phyloP scores from a whole-genome alignment of 2,329 filamentous ascomycete species.

The Trematosphaeria pertusa region DNA sequence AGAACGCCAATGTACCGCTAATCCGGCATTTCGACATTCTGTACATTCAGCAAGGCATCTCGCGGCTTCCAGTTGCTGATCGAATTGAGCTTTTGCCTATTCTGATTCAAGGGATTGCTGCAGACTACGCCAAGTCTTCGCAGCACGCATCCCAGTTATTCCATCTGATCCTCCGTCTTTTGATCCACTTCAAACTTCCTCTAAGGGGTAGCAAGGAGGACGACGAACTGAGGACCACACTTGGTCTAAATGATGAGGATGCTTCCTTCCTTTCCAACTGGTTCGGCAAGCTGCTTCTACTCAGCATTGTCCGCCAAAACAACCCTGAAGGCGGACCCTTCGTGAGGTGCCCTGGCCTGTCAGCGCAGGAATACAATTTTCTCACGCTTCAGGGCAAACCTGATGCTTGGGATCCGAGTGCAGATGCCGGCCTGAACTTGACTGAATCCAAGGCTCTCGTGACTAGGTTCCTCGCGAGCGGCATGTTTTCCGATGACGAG shows the following conservation, averaged over 20 bases:
- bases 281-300: conserved; percentile 78
- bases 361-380: conserved; percentile 71
- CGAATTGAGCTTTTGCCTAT: conserved; percentile 76
- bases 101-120: conserved; percentile 70
- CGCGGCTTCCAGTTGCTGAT: conserved; percentile 65
- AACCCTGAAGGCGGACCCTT: conserved; percentile 47
- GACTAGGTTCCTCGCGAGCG: conserved; percentile 78
- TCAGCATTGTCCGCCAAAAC: conserved; percentile 54
- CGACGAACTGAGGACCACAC: conserved; percentile 65
- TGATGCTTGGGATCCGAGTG: conserved; percentile 70
- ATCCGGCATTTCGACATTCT: conserved; percentile 88
- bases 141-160: conserved; percentile 73
- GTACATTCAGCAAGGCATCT: conserved; percentile 86
- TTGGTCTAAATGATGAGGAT: conserved; percentile 75
- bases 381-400: conserved; percentile 70
- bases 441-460: conserved; percentile 73
- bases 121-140: conserved; percentile 62
- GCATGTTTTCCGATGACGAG: conserved; percentile 82
- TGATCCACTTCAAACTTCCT: conserved; percentile 76
- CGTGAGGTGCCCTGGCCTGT: conserved; percentile 66
- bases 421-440: conserved; percentile 68
- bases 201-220: conserved; percentile 82
- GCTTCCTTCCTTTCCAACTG: conserved; percentile 75
- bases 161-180: conserved; percentile 78
- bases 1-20: conserved; percentile 69